Evolutionary conservation across 441 rosid genomes (phyloP), one percentile per base, ranked within the genome.

Genomic region (Mallotus japonicus): DNA sequence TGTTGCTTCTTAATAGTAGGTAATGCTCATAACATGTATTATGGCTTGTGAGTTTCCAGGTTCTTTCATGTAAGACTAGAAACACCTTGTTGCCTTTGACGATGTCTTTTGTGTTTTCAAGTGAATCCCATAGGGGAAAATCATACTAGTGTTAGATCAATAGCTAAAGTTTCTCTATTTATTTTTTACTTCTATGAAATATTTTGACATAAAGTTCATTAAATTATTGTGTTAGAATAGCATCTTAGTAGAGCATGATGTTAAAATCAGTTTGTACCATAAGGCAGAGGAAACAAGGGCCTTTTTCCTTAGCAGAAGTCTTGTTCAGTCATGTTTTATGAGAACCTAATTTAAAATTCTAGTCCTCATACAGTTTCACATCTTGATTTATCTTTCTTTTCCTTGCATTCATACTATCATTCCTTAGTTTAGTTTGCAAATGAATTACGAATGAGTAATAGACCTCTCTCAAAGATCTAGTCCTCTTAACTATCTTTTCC

Each of bases 1-100:
- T 70, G 67, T 49, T 73, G 69, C 51, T 54, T 69, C 64, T 69
- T 42, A 58, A 50, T 42, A 47, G 9, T 28, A 20, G 62, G 49
- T 49, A 8, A 42, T 16, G 22, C 62, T 74, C 1, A 3, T 20
- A 22, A 24, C 60, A 40, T 28, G 53, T 12, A 12, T 56, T 63
- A 24, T 40, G 44, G 0, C 32, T 50, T 62, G 8, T 10, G 50
- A 50, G 13, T 50, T 65, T 7, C 47, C 28, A 12, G 65, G 54
- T 17, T 8, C 12, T 13, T 13, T 37, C 14, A n/a, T 42, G 20
- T 11, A 14, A 0, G 12, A 54, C 16, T 37, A 4, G 47, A 68
- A 11, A 44, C 71, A 53, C 24, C 61, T 46, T 65, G 68, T 20
- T 44, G 32, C 68, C 9, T 37, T 6, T 44, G 47, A 19, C n/a